Percentiles rank a stretch among this genome's conserved stretches.
These are phyloP conservation scores for Pyrenula massariospora DNA, from an alignment of 495 filamentous ascomycete species.

Conservation along the genomic window DNA sequence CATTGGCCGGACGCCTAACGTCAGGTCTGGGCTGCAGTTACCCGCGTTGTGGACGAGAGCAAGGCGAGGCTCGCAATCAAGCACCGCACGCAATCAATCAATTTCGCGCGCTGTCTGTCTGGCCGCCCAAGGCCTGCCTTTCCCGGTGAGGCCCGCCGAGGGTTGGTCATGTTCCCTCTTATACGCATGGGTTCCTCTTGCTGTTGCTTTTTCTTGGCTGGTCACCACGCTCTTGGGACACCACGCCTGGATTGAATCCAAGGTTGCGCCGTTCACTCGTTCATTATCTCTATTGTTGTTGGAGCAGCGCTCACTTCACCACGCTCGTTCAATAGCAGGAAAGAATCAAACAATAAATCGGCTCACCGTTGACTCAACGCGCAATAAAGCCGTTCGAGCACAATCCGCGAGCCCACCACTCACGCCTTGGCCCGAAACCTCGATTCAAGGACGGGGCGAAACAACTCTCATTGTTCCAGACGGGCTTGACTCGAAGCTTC, in stretches of 20 bases:
- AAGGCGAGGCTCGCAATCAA: not conserved
- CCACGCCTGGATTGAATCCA: not conserved
- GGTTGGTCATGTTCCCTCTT: not conserved
- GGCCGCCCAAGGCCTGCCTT: too few species aligned
- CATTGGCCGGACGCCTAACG: not conserved
- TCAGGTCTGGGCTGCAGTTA: not conserved
- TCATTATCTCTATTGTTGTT: not conserved
- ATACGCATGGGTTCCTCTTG: not conserved
- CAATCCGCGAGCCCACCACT: not conserved
- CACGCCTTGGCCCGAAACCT: not conserved
- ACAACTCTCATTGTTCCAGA: not conserved
- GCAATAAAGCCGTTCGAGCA: not conserved
- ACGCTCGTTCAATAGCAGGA: not conserved
- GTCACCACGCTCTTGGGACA: not conserved
- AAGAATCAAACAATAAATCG: not conserved
- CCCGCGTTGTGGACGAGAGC: too few species aligned
- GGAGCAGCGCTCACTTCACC: not conserved
- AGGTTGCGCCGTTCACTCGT: not conserved
- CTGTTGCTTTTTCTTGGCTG: not conserved
- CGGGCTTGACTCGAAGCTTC: not conserved
- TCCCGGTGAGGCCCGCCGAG: too few species aligned
- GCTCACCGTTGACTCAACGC: not conserved
- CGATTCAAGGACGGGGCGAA: not conserved
- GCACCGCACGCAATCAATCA: not conserved
- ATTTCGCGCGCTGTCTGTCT: not conserved